A percentile compares a stretch with the other conserved stretches of the same genome.
These are phyloP conservation scores for Bullera alba DNA, from an alignment of 768 basidiomycete genomes.

Conservation along the genomic window DNA sequence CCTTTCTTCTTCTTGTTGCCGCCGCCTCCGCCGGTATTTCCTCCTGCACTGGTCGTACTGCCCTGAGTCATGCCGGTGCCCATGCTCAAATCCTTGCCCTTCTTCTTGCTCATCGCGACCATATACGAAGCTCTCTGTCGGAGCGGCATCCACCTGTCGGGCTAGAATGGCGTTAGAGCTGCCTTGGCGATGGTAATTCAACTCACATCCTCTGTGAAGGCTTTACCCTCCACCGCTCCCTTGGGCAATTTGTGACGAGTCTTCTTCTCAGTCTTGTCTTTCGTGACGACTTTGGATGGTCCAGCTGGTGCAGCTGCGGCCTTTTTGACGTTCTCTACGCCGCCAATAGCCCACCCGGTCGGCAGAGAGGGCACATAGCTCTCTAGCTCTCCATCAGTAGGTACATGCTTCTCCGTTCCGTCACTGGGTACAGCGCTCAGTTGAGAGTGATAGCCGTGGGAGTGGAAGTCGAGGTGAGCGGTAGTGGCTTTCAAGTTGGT, in stretches of 20 bases:
- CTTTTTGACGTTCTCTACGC: slow-evolving; percentile 4
- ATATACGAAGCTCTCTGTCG: slow-evolving; percentile 34
- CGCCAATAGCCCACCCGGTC: slow-evolving; percentile 32
- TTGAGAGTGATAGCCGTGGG: slow-evolving; percentile 37
- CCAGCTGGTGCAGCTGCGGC: slow-evolving; percentile 1
- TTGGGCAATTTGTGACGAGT: slow-evolving; percentile 3
- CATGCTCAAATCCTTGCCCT: slow-evolving; percentile 45
- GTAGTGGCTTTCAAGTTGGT: slow-evolving; percentile 78
- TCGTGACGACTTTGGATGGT: background rate
- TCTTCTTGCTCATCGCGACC: slow-evolving; percentile 35
- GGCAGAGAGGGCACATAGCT: slow-evolving; percentile 42
- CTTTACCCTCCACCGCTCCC: slow-evolving; percentile 1
- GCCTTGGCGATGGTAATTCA: background rate
- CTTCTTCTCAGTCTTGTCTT: background rate
- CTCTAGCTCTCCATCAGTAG: slow-evolving; percentile 46
- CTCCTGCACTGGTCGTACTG: slow-evolving; percentile 12
- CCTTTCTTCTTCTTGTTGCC: slow-evolving; percentile 27
- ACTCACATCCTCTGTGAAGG: slow-evolving; percentile 46
- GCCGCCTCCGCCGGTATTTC: slow-evolving; percentile 19
- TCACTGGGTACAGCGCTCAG: slow-evolving; percentile 38
- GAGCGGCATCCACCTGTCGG: slow-evolving; percentile 46
- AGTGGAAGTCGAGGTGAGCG: slow-evolving; percentile 75
- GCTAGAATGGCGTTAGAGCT: slow-evolving; percentile 17
- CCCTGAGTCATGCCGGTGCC: slow-evolving; percentile 43
- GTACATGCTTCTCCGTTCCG: slow-evolving; percentile 15